phyloP scores from a whole-genome alignment of 441 rosid species.

The Populus hybrid region DNA sequence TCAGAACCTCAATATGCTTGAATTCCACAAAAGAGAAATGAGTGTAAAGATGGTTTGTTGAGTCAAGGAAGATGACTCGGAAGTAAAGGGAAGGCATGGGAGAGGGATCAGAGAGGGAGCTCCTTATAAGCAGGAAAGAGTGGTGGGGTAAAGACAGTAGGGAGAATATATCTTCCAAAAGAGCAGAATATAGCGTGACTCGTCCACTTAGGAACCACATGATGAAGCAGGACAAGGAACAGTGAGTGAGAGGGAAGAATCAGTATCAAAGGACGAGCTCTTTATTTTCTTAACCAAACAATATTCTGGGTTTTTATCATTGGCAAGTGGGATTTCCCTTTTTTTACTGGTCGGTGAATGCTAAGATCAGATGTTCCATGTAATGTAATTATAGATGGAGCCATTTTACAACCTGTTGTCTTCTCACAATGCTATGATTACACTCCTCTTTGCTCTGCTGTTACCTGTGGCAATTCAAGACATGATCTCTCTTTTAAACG shows the following conservation, averaged over 20 bases:
- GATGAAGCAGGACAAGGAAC: slow-evolving; percentile 37
- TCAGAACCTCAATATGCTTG: neutral
- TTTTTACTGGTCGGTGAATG: slow-evolving; percentile 3
- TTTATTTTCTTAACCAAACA: slow-evolving; percentile 9
- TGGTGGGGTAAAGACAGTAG: slow-evolving; percentile 57
- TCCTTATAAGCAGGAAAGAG: slow-evolving; percentile 57
- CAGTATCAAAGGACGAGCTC: neutral
- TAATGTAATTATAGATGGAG: slow-evolving; percentile 13
- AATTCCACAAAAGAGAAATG: neutral
- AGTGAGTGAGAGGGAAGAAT: slow-evolving; percentile 32
- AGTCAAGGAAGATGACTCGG: slow-evolving; percentile 18
- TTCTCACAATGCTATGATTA: neutral
- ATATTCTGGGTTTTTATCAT: slow-evolving; percentile 28
- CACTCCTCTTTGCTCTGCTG: neutral
- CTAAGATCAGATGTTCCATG: neutral
- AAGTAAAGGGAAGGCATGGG: slow-evolving; percentile 18
- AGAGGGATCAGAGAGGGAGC: slow-evolving; percentile 18
- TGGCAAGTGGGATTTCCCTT: slow-evolving; percentile 24
- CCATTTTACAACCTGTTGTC: neutral
- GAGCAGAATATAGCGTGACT: slow-evolving; percentile 38
- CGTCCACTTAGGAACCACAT: slow-evolving; percentile 49
- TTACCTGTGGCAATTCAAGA: neutral
- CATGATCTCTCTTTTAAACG: neutral
- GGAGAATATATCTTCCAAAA: slow-evolving; percentile 50
- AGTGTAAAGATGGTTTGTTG: slow-evolving; percentile 9